A percentile compares a stretch with the other conserved stretches of the same genome.
Conservation (phyloP, 179 eudicot species). For the Actinidia arguta region DNA sequence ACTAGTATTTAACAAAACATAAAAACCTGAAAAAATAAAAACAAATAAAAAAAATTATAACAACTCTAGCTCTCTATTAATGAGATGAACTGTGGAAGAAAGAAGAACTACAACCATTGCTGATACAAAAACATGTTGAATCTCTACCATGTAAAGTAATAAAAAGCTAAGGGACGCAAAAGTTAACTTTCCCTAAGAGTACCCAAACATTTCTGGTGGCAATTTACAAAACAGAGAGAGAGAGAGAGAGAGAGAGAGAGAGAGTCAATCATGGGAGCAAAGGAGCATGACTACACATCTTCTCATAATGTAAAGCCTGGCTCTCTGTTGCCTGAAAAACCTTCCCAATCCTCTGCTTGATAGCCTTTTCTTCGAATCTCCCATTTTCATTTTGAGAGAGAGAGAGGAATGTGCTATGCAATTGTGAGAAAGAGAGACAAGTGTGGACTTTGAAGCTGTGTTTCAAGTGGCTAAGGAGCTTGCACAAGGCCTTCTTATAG, state of each 20-base stretch:
- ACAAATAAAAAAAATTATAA: too few relatives aligned
- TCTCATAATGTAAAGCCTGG: slow-evolving; percentile 36
- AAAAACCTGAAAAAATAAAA: too few relatives aligned
- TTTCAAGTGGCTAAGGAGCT: neutral
- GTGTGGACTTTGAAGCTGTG: neutral
- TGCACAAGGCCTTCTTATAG: too few relatives aligned
- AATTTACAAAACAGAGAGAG: too few relatives aligned
- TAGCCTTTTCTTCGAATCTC: slow-evolving; percentile 19
- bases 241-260: neutral
- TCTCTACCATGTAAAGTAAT: neutral
- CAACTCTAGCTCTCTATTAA: too few relatives aligned
- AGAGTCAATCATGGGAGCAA: slow-evolving; percentile 28
- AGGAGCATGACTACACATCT: slow-evolving; percentile 35
- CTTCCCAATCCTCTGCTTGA: slow-evolving; percentile 26
- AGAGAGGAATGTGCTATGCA: neutral
- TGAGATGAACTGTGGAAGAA: neutral
- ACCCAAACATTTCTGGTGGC: too few relatives aligned
- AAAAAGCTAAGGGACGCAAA: neutral
- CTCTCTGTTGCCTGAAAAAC: slow-evolving; percentile 32
- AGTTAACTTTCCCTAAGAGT: too few relatives aligned
- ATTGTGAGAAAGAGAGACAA: neutral
- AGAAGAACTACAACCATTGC: neutral
- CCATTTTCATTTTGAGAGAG: neutral
- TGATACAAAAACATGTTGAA: neutral
- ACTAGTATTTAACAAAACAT: too few relatives aligned